phyloP scores from a whole-genome alignment of 192 early-diverging fungal genomes.

The Coemansia sp. region DNA sequence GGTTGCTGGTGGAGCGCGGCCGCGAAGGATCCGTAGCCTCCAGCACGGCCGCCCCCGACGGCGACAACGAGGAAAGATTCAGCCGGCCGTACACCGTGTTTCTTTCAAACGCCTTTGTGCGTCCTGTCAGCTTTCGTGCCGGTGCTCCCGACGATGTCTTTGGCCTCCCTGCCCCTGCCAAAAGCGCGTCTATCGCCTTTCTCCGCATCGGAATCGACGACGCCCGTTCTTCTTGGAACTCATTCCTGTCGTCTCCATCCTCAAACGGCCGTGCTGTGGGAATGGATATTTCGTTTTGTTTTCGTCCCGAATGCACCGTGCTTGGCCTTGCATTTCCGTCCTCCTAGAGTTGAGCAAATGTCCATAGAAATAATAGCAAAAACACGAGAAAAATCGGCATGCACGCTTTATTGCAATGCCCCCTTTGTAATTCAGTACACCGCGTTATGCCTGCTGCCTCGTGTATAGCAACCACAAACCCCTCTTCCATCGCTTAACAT shows the following conservation, averaged over 20 bases:
- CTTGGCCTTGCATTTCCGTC: background rate
- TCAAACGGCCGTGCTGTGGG: background rate
- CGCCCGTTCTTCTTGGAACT: background rate
- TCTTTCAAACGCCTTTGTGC: background rate
- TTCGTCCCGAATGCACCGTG: background rate
- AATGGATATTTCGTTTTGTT: background rate
- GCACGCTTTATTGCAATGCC: too few species aligned
- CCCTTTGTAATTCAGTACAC: too few species aligned
- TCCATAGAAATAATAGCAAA: too few species aligned
- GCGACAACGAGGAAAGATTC: background rate
- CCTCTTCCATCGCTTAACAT: too few species aligned
- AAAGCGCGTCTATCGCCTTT: too few species aligned
- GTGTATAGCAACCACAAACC: too few species aligned
- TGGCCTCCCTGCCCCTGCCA: too few species aligned
- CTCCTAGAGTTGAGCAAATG: background rate
- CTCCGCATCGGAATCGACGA: background rate
- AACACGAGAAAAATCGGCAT: too few species aligned
- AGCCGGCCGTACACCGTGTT: background rate
- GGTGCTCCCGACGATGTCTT: background rate
- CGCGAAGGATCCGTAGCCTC: background rate
- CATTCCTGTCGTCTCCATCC: background rate
- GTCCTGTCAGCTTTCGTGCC: background rate
- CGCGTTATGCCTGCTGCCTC: too few species aligned
- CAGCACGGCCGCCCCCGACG: too few species aligned
- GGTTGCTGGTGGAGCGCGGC: background rate